Base-by-base conservation (phyloP, 495 filamentous ascomycete genomes). In the Neurospora sp. region DNA sequence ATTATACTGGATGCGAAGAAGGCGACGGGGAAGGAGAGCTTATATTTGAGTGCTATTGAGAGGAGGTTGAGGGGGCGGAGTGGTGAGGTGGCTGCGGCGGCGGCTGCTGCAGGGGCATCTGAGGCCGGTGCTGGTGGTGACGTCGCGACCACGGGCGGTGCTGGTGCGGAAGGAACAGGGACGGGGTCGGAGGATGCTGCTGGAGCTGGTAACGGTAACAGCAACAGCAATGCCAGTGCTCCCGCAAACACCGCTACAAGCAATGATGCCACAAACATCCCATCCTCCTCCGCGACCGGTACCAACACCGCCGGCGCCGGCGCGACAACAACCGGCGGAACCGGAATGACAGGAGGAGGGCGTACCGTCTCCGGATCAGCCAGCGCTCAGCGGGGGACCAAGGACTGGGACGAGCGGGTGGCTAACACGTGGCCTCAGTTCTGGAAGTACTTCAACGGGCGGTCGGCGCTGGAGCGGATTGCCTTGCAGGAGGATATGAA, bases 391-490 rank as follows among this genome's bases (percentile, higher is more conserved):
- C 43, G 73, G 10, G 71, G 80, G 17, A 71, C 71, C 28, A 76
- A 78, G 75, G 80, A 76, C 36, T 78, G 81, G 76, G 81, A 87
- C 70, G 81, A 81, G 42, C 81, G 84, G 36, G 83, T 84, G 13
- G 80, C 79, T 70, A 83, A 83, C 71, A 84, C 83, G 28, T 88
- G 86, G 80, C 85, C 86, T 48, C 81, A 81, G 39, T 86, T 92
- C 45, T 83, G 91, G 76, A 92, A 92, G 79, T 96, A 97, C 81
- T 93, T 98, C 75, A 94, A 98, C 81, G 96, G 96, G 2, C 85
- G 86, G 62, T 89, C 93, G 80, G 93, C 95, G 6, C 82, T 99
- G 45, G 96, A 99, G 84, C 91, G 94, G 80, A 92, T 98, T 77
- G 86, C 89, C 0, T 86, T 94, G 13, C 86, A 89, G 42, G 94